Base-by-base conservation (phyloP, 352 stramenopile species). In the Phytophthora ohioensis region DNA sequence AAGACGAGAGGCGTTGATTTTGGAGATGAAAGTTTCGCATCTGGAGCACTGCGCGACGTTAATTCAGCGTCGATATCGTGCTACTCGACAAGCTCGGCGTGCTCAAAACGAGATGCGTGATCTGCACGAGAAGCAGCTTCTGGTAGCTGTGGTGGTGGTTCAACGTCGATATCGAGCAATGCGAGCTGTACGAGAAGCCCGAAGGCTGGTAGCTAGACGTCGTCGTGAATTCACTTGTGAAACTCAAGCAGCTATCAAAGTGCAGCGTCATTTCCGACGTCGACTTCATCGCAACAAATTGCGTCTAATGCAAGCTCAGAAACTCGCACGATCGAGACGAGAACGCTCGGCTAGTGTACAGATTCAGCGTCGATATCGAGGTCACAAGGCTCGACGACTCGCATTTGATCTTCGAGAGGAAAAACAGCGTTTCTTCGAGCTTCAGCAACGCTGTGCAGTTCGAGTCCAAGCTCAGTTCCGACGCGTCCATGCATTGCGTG, bases 11-110 rank as follows among this genome's bases (percentile, higher is more conserved):
- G 71, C 80, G 6, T 32, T 91, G 32, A 31, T 95, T 8, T 58
- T 70, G 13, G 81, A 78, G 56, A 66, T 92, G 32, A 76, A 91
- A 17, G 57, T 72, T 2, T 82, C 73, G 1, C 80, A 78, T 10
- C 53, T 76, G 1, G 82, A 92, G 27, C 79, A 82, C 56, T 82
- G 73, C 8, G 84, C 85, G 32, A 86, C 60, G 39, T 72, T 86
- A 27, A 93, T 95, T 61, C 87, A 95, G 47, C 85, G 84, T 5
- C 71, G 75, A n/a, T 95, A 88, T 52, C 81, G 87, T 1, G 74
- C 74, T 2, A 79, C 78, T 47, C 64, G 75, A 13, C 66, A 79
- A 56, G 76, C 71, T 31, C 66, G 77, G 0, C 69, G 60, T 10
- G 67, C 46, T 1, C 53, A 82, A 8, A 78, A 75, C 2, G 75